A percentile compares a stretch with the other conserved stretches of the same genome.
Conservation (phyloP, 1,139 yeast genomes). For the Debaryomyces singareniensis region DNA sequence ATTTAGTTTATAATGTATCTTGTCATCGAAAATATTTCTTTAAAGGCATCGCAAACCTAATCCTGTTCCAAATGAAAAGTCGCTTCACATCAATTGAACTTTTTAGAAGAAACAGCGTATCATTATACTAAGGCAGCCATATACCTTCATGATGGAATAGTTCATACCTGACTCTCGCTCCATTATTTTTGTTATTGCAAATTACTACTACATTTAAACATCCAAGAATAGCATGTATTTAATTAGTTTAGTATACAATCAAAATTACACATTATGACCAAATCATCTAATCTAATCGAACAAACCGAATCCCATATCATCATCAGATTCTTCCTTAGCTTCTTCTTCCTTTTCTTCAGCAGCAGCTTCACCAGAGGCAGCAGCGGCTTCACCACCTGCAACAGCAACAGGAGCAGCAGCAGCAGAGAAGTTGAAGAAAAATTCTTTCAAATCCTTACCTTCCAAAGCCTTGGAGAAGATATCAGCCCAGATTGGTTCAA, state of each 20-base stretch:
- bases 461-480: slow-evolving; percentile 94
- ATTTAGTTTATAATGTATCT: neutral
- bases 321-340: slow-evolving; percentile 64
- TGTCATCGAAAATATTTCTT: slow-evolving; percentile 1
- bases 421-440: slow-evolving; percentile 70
- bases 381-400: slow-evolving; percentile 39
- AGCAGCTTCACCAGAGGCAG: slow-evolving; percentile 36
- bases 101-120: no score
- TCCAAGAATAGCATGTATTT: no score
- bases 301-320: slow-evolving; percentile 71
- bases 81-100: no score
- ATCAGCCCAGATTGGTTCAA: slow-evolving; percentile 90
- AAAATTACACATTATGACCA: neutral
- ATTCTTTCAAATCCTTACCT: slow-evolving; percentile 92
- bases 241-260: slow-evolving; percentile 1
- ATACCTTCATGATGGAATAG: no score
- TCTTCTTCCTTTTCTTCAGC: slow-evolving; percentile 57
- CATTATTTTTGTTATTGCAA: no score
- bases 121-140: no score
- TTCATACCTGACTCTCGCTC: no score
- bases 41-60: neutral
- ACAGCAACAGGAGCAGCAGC: slow-evolving; percentile 55
- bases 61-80: no score
- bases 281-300: slow-evolving; percentile 34
- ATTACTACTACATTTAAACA: no score